Base-by-base conservation (phyloP, 305 asterid species). In the Fraxinus sp. region DNA sequence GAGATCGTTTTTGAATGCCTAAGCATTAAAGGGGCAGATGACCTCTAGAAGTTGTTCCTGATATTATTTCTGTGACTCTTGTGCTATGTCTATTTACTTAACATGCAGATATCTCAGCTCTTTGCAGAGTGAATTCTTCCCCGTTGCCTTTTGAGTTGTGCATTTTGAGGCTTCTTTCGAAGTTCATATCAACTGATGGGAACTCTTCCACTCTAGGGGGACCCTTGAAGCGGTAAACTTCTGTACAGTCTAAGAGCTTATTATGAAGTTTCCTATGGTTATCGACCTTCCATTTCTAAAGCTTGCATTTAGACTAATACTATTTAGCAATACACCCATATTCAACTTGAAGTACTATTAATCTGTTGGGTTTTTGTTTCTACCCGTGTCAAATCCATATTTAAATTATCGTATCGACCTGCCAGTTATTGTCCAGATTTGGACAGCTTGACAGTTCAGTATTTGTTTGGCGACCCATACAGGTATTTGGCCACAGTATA, bases 61-160 rank as follows among this genome's bases (percentile, higher is more conserved):
- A 64, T 64, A 26, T 64, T 64, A 22, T 22, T 26, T 64, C 2
- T 64, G 33, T 24, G 28, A 9, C 28, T 20, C 70, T 20, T 18
- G 70, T 59, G 73, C 35, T 24, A 9, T 64, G 35, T 64, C 62
- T 39, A 82, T 70, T 79, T 39, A 28, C 78, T 85, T 81, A 32
- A 7, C 62, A 16, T 79, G 87, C 95, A 94, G 97, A 86, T 92
- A 26, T 64, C 10, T 64, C 88, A 96, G 92, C 91, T 91, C 99
- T 14, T 85, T 93, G 91, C 97, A 92, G 92, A 94, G 97, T 80
- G 98, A 93, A 83, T 94, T 97, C 87, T 92, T 93, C 85, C 81
- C 94, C 49, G 85, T 93, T 92, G 81, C 94, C 94, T 22, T 94
- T 6, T 26, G 99, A 94, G 90, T 86, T 93, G 81, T 94, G 99